phyloP scores from a whole-genome alignment of 2,329 filamentous ascomycete genomes.

The Fusarium paranaense region DNA sequence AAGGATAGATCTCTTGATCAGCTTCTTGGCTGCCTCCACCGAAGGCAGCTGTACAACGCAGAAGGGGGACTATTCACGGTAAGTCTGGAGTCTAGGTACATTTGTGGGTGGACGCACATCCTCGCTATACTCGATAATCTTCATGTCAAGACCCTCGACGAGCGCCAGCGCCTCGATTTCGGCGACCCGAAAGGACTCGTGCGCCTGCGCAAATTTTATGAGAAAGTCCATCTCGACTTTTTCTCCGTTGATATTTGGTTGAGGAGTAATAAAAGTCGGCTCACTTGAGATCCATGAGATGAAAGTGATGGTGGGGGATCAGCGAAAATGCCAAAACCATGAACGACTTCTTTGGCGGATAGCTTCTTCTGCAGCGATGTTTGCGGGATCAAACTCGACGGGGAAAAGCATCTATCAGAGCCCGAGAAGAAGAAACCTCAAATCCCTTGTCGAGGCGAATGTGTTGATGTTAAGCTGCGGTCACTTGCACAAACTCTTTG shows the following conservation, averaged over 20 bases:
- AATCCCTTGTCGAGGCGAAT: background rate
- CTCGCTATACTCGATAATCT: constrained; percentile 79
- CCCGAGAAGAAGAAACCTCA: background rate
- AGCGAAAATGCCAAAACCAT: background rate
- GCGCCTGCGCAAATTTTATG: constrained; percentile 87
- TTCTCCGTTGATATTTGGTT: background rate
- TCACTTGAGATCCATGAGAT: constrained; percentile 8
- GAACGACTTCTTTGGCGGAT: background rate
- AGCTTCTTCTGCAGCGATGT: background rate
- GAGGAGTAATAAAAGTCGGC: background rate
- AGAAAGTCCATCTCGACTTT: constrained; percentile 75
- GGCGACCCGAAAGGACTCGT: constrained; percentile 89
- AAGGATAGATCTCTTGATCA: constrained; percentile 84
- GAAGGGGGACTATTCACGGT: constrained; percentile 78
- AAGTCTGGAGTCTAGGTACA: constrained; percentile 31
- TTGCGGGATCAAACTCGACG: background rate
- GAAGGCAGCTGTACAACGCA: constrained; percentile 80
- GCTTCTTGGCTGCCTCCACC: constrained; percentile 69
- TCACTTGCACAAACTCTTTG: constrained; percentile 70
- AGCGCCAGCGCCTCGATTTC: constrained; percentile 86
- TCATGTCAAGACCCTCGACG: constrained; percentile 73
- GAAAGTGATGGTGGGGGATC: constrained; percentile 24
- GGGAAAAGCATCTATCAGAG: background rate
- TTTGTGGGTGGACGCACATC: constrained; percentile 66
- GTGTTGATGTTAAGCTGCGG: constrained; percentile 12